Percentiles rank a stretch among this genome's conserved stretches.
These are phyloP conservation scores for Dactylellina parvicollis DNA, from an alignment of 2,329 filamentous ascomycete species.

Conservation along the genomic window DNA sequence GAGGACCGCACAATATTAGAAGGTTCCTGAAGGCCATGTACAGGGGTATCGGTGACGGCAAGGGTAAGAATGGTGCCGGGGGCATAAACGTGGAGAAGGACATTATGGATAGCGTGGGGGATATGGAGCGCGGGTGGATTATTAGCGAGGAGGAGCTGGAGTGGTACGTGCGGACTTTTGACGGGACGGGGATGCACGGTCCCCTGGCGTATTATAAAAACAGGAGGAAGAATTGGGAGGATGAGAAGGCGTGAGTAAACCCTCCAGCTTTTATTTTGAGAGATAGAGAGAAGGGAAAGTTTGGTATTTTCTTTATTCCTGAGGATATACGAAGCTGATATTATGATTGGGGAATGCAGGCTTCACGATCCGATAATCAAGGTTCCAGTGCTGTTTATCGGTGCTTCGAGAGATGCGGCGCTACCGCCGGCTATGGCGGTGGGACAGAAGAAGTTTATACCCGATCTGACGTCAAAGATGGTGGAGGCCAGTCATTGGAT, in stretches of 20 bases:
- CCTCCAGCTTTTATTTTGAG: too few relatives aligned
- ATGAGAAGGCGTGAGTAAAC: conserved; percentile 69
- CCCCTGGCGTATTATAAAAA: conserved; percentile 91
- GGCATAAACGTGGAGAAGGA: conserved; percentile 72
- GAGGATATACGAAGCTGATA: neutral
- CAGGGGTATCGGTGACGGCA: conserved; percentile 70
- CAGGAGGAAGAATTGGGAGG: conserved; percentile 75
- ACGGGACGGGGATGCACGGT: conserved; percentile 77
- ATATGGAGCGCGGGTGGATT: conserved; percentile 69
- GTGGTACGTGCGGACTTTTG: conserved; percentile 78
- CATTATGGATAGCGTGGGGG: conserved; percentile 71
- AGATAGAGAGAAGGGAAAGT: too few relatives aligned
- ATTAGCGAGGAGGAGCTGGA: conserved; percentile 75
- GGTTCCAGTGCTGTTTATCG: conserved; percentile 78
- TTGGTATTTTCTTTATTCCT: too few relatives aligned
- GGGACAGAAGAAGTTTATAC: conserved; percentile 76
- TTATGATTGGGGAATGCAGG: conserved; percentile 11
- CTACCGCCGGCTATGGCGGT: conserved; percentile 76
- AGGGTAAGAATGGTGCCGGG: conserved; percentile 68
- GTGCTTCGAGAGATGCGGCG: conserved; percentile 75
- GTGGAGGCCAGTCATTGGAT: conserved; percentile 84
- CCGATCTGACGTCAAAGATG: conserved; percentile 71
- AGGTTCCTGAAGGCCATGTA: conserved; percentile 77
- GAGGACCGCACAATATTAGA: conserved; percentile 71
- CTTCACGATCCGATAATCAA: conserved; percentile 63